Base-by-base conservation (phyloP, 108 stramenopile species). In the Stephanodiscus minutulus region DNA sequence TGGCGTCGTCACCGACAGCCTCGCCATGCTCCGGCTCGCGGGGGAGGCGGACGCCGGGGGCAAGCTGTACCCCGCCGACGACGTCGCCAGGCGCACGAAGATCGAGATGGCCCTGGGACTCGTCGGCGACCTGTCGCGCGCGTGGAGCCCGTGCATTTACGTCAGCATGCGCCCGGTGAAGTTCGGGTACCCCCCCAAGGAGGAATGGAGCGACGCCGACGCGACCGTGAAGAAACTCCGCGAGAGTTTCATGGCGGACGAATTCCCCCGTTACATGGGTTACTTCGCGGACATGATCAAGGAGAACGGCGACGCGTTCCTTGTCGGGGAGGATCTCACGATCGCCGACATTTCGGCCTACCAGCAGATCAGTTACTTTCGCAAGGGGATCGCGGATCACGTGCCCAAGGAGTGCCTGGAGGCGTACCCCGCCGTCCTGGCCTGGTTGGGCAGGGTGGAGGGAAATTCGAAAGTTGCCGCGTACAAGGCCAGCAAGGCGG, bases 261-360 rank as follows among this genome's bases (percentile, higher is more conserved):
- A 83, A n/a, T 53, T 92, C 10, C 83, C 88, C 22, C 68, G 76
- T 17, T 87, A 67, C 70, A 57, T 84, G 57, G 68, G 54, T 0
- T 73, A 78, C 36, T 55, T 87, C 18, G 50, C 68, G 7, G 71
- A 60, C 46, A n/a, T 66, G 53, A 72, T 87, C 55, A 72, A 80
- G 56, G 73, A 68, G 63, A 81, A 73, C 55, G 85, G 82, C 8
- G 52, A 35, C 20, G 64, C 46, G 35, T 73, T 83, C 37, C 68
- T 70, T 33, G 41, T 44, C 17, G 81, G 76, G 8, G 78, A 77
- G 3, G 57, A 77, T 33, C 80, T 83, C 36, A 87, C 89, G 0
- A 90, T 93, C 79, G 92, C 92, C 5, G 92, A 93, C 57, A 85
- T 86, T 56, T 24, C 73, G 13, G 74, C 78, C 15, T 79, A 84